Percentiles rank a stretch among this genome's conserved stretches.
phyloP scores from a whole-genome alignment of 2,329 filamentous ascomycete species.

The Fusarium compactum region DNA sequence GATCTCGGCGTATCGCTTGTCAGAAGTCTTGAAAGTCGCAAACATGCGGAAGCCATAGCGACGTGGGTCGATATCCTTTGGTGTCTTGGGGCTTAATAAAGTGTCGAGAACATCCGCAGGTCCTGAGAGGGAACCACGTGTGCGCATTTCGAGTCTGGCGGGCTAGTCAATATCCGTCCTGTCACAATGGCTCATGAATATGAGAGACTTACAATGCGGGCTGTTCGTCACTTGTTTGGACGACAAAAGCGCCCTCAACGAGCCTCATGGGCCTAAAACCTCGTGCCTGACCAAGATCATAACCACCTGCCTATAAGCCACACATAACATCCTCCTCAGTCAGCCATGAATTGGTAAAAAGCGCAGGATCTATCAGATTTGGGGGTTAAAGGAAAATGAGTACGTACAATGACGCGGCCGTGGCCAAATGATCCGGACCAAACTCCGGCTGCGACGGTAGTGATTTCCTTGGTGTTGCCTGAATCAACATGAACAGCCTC shows the following conservation, averaged over 20 bases:
- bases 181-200: not conserved
- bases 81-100: constrained; percentile 53
- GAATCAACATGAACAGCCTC: constrained; percentile 58
- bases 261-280: constrained; percentile 57
- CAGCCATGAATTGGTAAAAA: constrained; percentile 32
- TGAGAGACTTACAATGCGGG: constrained; percentile 57
- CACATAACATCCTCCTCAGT: constrained; percentile 37
- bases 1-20: constrained; percentile 61
- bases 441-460: constrained; percentile 60
- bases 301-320: constrained; percentile 54
- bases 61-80: constrained; percentile 56
- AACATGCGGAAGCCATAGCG: constrained; percentile 63
- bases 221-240: constrained; percentile 61
- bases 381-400: not conserved
- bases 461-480: constrained; percentile 61
- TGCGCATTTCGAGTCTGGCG: constrained; percentile 58
- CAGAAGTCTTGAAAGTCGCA: constrained; percentile 63
- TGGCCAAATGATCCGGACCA: constrained; percentile 64
- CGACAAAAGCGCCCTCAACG: constrained; percentile 63
- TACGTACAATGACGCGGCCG: constrained; percentile 60
- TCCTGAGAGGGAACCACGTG: constrained; percentile 61
- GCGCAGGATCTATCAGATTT: constrained; percentile 9
- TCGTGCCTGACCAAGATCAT: constrained; percentile 57
- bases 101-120: constrained; percentile 58
- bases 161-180: constrained; percentile 6